Conservation (phyloP, 306 rosid genomes). For the Casuarina cunninghamiana region DNA sequence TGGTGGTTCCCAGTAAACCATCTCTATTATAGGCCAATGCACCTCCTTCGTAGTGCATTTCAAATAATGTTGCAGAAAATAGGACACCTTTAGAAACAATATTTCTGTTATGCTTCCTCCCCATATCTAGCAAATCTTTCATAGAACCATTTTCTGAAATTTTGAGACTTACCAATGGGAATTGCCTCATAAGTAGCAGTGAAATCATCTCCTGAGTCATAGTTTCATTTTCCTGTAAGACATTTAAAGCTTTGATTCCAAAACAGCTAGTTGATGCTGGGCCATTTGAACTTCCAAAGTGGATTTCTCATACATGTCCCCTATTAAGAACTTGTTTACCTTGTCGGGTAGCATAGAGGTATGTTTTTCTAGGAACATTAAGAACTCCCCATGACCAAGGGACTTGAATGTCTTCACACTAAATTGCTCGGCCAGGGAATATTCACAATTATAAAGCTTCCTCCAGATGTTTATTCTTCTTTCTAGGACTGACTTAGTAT, state of each 20-base stretch:
- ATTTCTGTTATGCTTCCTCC: constrained; percentile 41
- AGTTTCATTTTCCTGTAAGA: constrained; percentile 55
- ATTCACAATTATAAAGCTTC: constrained; percentile 68
- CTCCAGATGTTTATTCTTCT: constrained; percentile 42
- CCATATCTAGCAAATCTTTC: constrained; percentile 51
- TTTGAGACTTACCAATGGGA: constrained; percentile 66
- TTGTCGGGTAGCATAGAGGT: constrained; percentile 57
- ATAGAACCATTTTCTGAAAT: constrained; percentile 48
- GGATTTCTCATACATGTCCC: constrained; percentile 39
- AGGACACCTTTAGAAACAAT: constrained; percentile 58
- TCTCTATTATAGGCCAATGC: constrained; percentile 39
- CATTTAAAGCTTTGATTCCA: constrained; percentile 70
- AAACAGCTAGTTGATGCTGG: constrained; percentile 57
- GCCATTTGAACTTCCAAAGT: constrained; percentile 60
- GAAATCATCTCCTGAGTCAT: constrained; percentile 54
- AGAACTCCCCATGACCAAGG: constrained; percentile 81
- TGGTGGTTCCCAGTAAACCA: constrained; percentile 30
- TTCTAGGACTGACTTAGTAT: constrained; percentile 34
- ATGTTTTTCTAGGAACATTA: constrained; percentile 58
- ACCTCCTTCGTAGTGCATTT: constrained; percentile 35
- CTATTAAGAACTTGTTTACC: constrained; percentile 43
- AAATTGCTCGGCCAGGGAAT: constrained; percentile 71
- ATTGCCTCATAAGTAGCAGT: constrained; percentile 65
- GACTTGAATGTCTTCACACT: constrained; percentile 58
- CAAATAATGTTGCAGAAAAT: constrained; percentile 65